A percentile compares a stretch with the other conserved stretches of the same genome.
These are phyloP conservation scores for Melanogaster broomeanus DNA, from an alignment of 768 basidiomycete genomes.

Conservation along the genomic window DNA sequence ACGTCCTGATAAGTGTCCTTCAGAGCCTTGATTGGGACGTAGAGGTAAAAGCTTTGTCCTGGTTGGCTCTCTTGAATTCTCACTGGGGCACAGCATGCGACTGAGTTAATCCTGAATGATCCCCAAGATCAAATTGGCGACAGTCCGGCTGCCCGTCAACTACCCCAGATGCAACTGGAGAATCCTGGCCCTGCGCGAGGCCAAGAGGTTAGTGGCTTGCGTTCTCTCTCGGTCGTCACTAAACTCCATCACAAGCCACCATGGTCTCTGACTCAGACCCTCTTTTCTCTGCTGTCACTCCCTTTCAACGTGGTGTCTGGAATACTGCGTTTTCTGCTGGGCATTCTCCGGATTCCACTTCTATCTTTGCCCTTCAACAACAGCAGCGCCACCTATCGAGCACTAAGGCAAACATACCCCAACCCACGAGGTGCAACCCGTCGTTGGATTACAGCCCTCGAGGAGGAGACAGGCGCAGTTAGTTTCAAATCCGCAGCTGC, in stretches of 20 bases:
- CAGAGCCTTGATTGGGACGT: conserved; percentile 71
- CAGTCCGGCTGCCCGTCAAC: no score
- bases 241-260: neutral
- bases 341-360: conserved; percentile 66
- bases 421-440: conserved; percentile 61
- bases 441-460: conserved; percentile 76
- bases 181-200: neutral
- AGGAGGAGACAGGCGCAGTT: conserved; percentile 83
- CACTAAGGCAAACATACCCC: conserved; percentile 35
- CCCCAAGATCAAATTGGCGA: no score
- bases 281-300: conserved; percentile 48
- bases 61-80: neutral
- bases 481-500: conserved; percentile 46
- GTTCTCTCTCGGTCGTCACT: neutral
- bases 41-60: conserved; percentile 40
- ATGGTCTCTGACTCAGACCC: conserved; percentile 7
- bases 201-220: conserved; percentile 7
- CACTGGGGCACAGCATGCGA: conserved; percentile 2
- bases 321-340: conserved; percentile 66
- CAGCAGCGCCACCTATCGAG: conserved; percentile 44
- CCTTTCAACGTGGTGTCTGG: conserved; percentile 62
- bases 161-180: neutral
- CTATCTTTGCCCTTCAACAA: conserved; percentile 55
- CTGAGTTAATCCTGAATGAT: conserved; percentile 6
- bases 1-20: conserved; percentile 61